Percentiles rank a stretch among this genome's conserved stretches.
Conservation (phyloP, 2,329 filamentous ascomycete species). For the Colletotrichum lini region DNA sequence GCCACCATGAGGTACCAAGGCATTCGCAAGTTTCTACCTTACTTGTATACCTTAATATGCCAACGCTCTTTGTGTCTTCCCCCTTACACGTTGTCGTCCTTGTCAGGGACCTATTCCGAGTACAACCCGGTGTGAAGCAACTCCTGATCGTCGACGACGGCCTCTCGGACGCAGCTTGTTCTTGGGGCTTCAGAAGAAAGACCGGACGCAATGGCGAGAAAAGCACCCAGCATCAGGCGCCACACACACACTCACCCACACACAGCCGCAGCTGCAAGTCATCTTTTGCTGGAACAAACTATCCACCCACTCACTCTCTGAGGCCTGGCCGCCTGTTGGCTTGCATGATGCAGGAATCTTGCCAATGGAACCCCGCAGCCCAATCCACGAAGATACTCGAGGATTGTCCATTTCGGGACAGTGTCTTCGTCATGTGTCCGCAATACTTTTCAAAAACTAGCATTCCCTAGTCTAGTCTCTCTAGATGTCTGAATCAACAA, state of each 20-base stretch:
- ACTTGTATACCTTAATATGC: too few species aligned
- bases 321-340: not conserved
- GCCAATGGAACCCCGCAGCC: not conserved
- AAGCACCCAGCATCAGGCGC: not conserved
- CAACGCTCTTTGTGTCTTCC: too few species aligned
- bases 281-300: constrained; percentile 2
- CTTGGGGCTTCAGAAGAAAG: not conserved
- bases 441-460: not conserved
- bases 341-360: constrained; percentile 1
- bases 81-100: too few species aligned
- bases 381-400: too few species aligned
- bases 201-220: not conserved
- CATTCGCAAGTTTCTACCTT: too few species aligned
- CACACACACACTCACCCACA: too few species aligned
- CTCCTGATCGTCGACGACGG: not conserved
- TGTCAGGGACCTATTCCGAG: not conserved
- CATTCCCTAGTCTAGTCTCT: not conserved
- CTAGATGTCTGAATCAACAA: not conserved
- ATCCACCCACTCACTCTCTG: not conserved
- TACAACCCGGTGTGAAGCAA: not conserved
- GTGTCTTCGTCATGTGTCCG: constrained; percentile 15
- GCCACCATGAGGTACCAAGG: too few species aligned
- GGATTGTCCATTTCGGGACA: constrained; percentile 9
- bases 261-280: constrained; percentile 12
- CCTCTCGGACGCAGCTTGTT: not conserved